Evolutionary conservation across 2,329 filamentous ascomycete species (phyloP).

Genomic region (Calonectria pseudoturangicola): DNA sequence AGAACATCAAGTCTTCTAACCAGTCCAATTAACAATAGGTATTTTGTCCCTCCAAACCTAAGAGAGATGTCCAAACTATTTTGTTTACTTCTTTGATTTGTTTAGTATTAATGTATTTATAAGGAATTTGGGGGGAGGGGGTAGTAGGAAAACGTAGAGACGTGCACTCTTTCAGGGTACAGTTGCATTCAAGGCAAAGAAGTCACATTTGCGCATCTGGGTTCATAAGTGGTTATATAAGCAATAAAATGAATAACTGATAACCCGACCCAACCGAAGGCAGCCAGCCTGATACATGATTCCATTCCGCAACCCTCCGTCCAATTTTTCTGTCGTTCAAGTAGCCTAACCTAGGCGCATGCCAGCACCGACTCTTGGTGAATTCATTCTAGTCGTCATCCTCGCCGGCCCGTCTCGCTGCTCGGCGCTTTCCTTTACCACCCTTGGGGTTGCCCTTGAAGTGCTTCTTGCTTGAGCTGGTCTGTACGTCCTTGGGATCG

Average conservation of each 20-base stretch:
- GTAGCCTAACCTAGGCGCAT: background rate
- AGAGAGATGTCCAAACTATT: too few relatives aligned
- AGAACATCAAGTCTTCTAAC: too few relatives aligned
- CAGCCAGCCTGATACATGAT: constrained; percentile 46
- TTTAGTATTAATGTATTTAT: too few relatives aligned
- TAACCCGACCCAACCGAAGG: constrained; percentile 48
- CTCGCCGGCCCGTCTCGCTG: constrained; percentile 43
- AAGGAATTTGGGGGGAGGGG: too few relatives aligned
- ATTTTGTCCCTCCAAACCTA: too few relatives aligned
- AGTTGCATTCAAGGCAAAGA: too few relatives aligned
- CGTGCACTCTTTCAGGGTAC: too few relatives aligned
- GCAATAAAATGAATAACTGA: constrained; percentile 37
- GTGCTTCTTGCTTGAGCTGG: constrained; percentile 89
- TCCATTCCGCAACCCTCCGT: constrained; percentile 69
- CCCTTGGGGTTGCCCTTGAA: constrained; percentile 86
- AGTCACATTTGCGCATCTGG: too few relatives aligned
- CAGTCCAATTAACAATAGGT: too few relatives aligned
- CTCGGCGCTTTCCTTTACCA: constrained; percentile 69
- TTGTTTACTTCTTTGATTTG: too few relatives aligned
- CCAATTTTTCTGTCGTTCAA: constrained; percentile 64
- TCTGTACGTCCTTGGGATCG: constrained; percentile 84
- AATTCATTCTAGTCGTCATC: constrained; percentile 54
- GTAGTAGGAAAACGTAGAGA: too few relatives aligned
- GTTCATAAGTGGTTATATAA: constrained; percentile 40
- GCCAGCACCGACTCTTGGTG: background rate